These are phyloP conservation scores for Coemansia sp. DNA, from an alignment of 192 early-diverging fungal species.

Conservation along the genomic window DNA sequence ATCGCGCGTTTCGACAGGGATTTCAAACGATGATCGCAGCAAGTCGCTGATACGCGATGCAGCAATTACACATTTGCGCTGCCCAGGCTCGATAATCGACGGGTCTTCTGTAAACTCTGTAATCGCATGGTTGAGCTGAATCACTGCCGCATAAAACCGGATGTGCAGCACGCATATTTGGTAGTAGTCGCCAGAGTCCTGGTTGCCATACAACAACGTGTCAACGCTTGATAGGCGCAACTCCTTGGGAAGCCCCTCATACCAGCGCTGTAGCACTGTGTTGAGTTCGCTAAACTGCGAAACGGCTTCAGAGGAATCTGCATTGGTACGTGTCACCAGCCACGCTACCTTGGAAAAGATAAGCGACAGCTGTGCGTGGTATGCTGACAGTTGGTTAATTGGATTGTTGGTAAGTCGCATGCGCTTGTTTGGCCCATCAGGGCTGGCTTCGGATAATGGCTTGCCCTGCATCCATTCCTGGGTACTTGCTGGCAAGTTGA, in stretches of 20 bases:
- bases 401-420: slow-evolving; percentile 24
- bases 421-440: slow-evolving; percentile 21
- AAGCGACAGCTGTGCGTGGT: slow-evolving; percentile 51
- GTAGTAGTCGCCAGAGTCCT: slow-evolving; percentile 41
- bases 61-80: slow-evolving; percentile 52
- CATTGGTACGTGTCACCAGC: slow-evolving; percentile 47
- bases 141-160: slow-evolving; percentile 46
- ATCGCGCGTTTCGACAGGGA: slow-evolving; percentile 42
- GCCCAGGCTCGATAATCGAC: slow-evolving; percentile 39
- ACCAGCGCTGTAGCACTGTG: slow-evolving; percentile 49
- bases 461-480: slow-evolving; percentile 38
- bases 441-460: slow-evolving; percentile 2
- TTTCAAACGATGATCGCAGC: slow-evolving; percentile 47
- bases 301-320: slow-evolving; percentile 34
- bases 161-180: slow-evolving; percentile 45
- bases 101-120: slow-evolving; percentile 52
- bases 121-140: slow-evolving; percentile 53
- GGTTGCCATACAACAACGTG: slow-evolving; percentile 32
- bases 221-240: slow-evolving; percentile 44
- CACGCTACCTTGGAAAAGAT: slow-evolving; percentile 55
- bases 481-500: slow-evolving; percentile 39
- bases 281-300: slow-evolving; percentile 51
- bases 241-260: slow-evolving; percentile 53
- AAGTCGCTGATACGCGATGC: slow-evolving; percentile 51
- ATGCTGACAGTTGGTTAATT: slow-evolving; percentile 38